Percentiles rank a stretch among this genome's conserved stretches.
phyloP scores from a whole-genome alignment of 139 green algal genomes.

The Micractinium sp. region DNA sequence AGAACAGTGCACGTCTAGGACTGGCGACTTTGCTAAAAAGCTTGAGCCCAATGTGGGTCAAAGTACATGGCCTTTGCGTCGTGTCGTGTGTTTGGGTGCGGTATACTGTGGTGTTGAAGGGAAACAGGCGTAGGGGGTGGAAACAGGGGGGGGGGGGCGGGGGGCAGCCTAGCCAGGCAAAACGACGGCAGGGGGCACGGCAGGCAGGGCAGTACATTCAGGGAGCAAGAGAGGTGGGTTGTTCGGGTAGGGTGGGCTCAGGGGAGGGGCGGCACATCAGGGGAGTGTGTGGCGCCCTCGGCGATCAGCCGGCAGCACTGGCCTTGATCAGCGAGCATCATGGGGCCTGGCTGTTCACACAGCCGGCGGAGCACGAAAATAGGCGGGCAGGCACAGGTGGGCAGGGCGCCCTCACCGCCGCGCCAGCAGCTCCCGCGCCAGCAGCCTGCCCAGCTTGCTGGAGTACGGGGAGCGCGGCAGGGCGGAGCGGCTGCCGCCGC shows the following conservation, averaged over 20 bases:
- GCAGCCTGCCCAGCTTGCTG: slow-evolving; percentile 3
- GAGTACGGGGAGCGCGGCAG: background rate
- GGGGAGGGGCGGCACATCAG: background rate
- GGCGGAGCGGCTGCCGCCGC: background rate
- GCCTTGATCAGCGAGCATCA: background rate
- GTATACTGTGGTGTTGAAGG: too few species aligned
- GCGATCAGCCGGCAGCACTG: background rate
- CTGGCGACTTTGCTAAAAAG: background rate
- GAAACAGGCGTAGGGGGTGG: too few species aligned
- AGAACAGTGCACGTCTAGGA: background rate
- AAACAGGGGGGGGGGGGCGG: too few species aligned
- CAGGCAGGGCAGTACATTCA: background rate
- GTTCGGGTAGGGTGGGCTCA: background rate
- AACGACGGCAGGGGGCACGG: too few species aligned
- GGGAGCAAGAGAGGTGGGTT: background rate
- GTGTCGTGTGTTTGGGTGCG: background rate
- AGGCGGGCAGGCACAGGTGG: background rate
- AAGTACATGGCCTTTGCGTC: background rate
- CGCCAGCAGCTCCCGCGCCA: slow-evolving; percentile 2
- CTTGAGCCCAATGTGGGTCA: background rate
- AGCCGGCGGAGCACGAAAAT: background rate
- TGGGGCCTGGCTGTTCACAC: background rate
- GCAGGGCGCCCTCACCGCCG: background rate
- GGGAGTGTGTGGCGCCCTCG: background rate
- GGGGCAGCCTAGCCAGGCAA: too few species aligned